Evolutionary conservation across 768 basidiomycete species (phyloP), one percentile per base, ranked within the genome.

Genomic region (Mycena olivaceomarginata): DNA sequence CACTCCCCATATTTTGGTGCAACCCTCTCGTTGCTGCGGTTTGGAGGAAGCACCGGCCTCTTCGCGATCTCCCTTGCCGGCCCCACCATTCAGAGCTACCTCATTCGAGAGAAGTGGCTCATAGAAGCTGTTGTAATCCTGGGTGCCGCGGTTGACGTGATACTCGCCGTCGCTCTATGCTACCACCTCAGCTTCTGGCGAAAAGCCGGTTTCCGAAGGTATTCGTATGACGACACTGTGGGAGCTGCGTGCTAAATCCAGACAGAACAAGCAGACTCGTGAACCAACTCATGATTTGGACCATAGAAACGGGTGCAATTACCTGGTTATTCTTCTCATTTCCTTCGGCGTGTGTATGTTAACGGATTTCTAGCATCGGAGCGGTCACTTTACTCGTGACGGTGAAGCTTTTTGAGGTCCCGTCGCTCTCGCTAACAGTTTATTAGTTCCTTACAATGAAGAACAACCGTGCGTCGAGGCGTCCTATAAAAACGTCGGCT

Each of bases 281-380:
- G 48, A 46, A 64, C n/a, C 60, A 63, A 25, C 60, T 72, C 31
- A 72, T 72, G 70, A 72, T 48, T n/a, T 63, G 70, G 70, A 64
- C 70, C 5, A 72, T 72, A 15, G 70, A 72, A 41, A 72, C 70
- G 45, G 70, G 70, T 40, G 70, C 70, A 64, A 51, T 72, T 5
- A 72, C 70, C 18, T 64, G 60, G 70, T 72, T 12, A 72, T 39
- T 40, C 22, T 39, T 13, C 3, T 45, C 25, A 53, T 16, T 11
- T 20, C 4, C 22, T 51, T 51, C 10, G 40, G 10, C 39, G 48
- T 31, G 10, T 57, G 9, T 18, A 51, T 64, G 18, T 31, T 64
- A 8, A 72, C 25, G 4, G 16, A 4, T 48, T 40, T 6, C 18
- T 43, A 72, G 70, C 10, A n/a, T 45, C 53, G 70, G 70, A 8